These are phyloP conservation scores for Cyclanthera cordifolia DNA, from an alignment of 306 rosid species.

Conservation along the genomic window DNA sequence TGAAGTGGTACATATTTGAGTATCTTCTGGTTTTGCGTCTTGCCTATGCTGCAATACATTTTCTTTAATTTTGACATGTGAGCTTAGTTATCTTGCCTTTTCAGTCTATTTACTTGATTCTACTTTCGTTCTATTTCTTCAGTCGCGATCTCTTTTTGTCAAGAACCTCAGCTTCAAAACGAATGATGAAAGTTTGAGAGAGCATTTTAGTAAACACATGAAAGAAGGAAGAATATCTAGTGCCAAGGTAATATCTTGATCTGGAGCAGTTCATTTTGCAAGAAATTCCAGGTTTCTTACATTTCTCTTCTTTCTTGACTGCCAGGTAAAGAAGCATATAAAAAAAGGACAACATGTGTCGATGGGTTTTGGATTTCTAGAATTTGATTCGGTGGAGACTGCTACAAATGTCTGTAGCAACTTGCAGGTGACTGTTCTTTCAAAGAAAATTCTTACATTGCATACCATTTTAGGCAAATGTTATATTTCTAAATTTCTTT, in stretches of 20 bases:
- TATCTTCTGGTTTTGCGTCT: not conserved
- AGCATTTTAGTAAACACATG: slow-evolving; percentile 51
- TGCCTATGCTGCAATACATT: not conserved
- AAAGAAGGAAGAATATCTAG: slow-evolving; percentile 63
- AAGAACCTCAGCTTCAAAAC: slow-evolving; percentile 90
- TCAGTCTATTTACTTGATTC: not conserved
- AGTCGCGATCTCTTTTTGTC: slow-evolving; percentile 82
- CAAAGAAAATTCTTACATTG: not conserved
- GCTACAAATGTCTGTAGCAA: slow-evolving; percentile 47
- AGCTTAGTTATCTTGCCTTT: slow-evolving; percentile 4
- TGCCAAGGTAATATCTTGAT: slow-evolving; percentile 46
- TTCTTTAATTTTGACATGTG: not conserved
- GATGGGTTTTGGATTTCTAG: slow-evolving; percentile 84
- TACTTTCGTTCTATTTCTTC: slow-evolving; percentile 22
- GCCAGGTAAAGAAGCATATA: slow-evolving; percentile 73
- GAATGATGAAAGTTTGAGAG: slow-evolving; percentile 50
- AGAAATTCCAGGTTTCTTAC: slow-evolving; percentile 8
- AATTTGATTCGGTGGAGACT: slow-evolving; percentile 70
- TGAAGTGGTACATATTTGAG: not conserved
- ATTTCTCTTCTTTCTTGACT: slow-evolving; percentile 5
- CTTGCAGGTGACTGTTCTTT: slow-evolving; percentile 49
- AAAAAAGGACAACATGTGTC: slow-evolving; percentile 78
- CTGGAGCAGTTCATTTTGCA: slow-evolving; percentile 4
- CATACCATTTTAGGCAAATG: slow-evolving; percentile 13
- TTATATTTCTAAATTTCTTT: slow-evolving; percentile 14